Base-by-base conservation (phyloP, 202 grass and related monocot species). In the Eragrostis tef region DNA sequence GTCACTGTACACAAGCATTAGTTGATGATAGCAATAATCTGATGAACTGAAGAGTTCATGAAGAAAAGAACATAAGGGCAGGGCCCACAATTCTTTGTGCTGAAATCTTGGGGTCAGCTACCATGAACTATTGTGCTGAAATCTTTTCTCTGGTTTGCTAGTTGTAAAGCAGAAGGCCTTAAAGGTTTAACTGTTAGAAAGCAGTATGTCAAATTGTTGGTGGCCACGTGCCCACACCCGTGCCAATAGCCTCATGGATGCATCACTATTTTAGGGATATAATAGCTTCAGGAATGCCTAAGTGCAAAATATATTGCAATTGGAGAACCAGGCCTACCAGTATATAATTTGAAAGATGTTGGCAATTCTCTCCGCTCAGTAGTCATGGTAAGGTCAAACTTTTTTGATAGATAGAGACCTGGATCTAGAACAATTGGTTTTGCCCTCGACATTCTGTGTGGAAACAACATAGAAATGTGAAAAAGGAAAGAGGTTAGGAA, bases 341-440 rank as follows among this genome's bases (percentile, higher is more conserved):
- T 95, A 83, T 90, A 98, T 88, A 98, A 83, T 58, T 98, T 91
- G 80, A 98, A 98, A 79, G 96, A 87, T 49, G 92, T 95, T 64
- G 96, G 92, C 26, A 98, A 60, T 88, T 95, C 90, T 63, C 96
- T 81, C 11, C 82, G 81, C 69, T 93, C 87, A 72, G 90, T 75
- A 64, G 96, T 95, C 42, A 71, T 81, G 49, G 91, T 80, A 81
- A 95, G 83, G 67, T 93, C 92, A 87, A 93, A 91, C 62, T 99
- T 95, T 82, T 99, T 99, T 34, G 90, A 99, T 4, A 99, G 87
- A 88, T 93, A 98, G 57, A 98, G 90, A 19, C 92, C 93, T 84
- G 93, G 89, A 53, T 99, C 96, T 68, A 95, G 64, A 88, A 99
- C 85, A 54, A 93, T 93, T 61, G 93, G 93, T 78, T 86, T 93